phyloP scores from a whole-genome alignment of 2,329 filamentous ascomycete species.

The Colletotrichum agaves region DNA sequence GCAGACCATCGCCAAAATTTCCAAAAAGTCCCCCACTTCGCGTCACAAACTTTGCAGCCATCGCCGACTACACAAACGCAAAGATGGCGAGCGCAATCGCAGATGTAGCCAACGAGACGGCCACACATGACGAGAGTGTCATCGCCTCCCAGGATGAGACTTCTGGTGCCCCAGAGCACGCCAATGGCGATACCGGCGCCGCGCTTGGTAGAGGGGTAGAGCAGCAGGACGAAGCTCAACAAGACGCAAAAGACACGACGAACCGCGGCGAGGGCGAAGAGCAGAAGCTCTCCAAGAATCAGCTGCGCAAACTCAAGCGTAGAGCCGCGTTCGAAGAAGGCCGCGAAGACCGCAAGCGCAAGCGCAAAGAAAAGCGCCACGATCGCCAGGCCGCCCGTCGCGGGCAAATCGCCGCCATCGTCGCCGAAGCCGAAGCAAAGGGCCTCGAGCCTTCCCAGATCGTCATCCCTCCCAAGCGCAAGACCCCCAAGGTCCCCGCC shows the following conservation, averaged over 20 bases:
- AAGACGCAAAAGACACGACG: background rate
- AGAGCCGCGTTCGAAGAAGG: constrained; percentile 80
- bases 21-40: constrained; percentile 35
- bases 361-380: constrained; percentile 66
- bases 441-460: constrained; percentile 54
- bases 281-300: constrained; percentile 79
- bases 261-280: constrained; percentile 1
- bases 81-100: constrained; percentile 16
- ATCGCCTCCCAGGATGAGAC: background rate
- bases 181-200: constrained; percentile 19
- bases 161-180: background rate
- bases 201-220: background rate
- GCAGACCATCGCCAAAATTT: constrained; percentile 31
- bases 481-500: constrained; percentile 47
- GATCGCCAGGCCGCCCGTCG: constrained; percentile 59
- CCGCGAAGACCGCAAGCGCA: constrained; percentile 66
- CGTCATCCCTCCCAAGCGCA: constrained; percentile 40
- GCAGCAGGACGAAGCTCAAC: constrained; percentile 4
- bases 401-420: constrained; percentile 59
- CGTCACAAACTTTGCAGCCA: constrained; percentile 18
- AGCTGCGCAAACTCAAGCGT: constrained; percentile 81
- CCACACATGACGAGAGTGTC: constrained; percentile 14
- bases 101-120: constrained; percentile 10
- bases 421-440: constrained; percentile 55
- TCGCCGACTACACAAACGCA: constrained; percentile 1